A percentile compares a stretch with the other conserved stretches of the same genome.
Evolutionary conservation across 805 yeast species (phyloP).

Genomic region (Grigorovia transvaalensis): DNA sequence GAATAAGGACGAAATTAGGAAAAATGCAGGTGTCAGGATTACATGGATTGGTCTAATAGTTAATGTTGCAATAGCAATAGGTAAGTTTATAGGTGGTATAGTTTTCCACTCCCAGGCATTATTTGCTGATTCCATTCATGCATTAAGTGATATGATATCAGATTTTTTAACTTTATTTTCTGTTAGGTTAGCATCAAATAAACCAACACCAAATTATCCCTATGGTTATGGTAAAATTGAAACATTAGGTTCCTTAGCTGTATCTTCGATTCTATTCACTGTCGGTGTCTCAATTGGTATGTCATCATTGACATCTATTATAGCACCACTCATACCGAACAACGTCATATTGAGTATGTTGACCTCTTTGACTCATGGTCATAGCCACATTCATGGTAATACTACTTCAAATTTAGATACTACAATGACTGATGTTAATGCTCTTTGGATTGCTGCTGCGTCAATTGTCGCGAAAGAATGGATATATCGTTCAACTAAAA

Average conservation of each 20-base stretch:
- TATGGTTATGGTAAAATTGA: conserved; percentile 89
- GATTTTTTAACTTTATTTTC: conserved; percentile 85
- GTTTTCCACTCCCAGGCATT: conserved; percentile 90
- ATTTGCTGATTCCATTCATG: conserved; percentile 90
- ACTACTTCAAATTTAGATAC: conserved; percentile 14
- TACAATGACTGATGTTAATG: conserved; percentile 57
- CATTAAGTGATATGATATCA: conserved; percentile 79
- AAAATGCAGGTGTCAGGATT: conserved; percentile 79
- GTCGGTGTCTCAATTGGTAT: conserved; percentile 90
- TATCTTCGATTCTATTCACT: conserved; percentile 65
- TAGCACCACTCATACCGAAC: conserved; percentile 58
- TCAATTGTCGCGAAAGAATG: conserved; percentile 80
- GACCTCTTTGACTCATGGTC: conserved; percentile 13
- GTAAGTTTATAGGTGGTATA: conserved; percentile 80
- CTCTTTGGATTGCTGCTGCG: conserved; percentile 89
- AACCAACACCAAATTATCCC: conserved; percentile 57
- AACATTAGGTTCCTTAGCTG: conserved; percentile 82
- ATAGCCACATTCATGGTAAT: conserved; percentile 25
- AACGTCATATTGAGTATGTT: conserved; percentile 40
- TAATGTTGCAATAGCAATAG: conserved; percentile 72
- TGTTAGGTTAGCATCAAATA: conserved; percentile 60
- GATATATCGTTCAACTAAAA: conserved; percentile 71
- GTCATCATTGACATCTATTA: conserved; percentile 59
- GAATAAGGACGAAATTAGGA: conserved; percentile 36
- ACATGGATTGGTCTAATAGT: conserved; percentile 82